phyloP scores from a whole-genome alignment of 129 eudicot genomes.

The Helianthus tuberosus region DNA sequence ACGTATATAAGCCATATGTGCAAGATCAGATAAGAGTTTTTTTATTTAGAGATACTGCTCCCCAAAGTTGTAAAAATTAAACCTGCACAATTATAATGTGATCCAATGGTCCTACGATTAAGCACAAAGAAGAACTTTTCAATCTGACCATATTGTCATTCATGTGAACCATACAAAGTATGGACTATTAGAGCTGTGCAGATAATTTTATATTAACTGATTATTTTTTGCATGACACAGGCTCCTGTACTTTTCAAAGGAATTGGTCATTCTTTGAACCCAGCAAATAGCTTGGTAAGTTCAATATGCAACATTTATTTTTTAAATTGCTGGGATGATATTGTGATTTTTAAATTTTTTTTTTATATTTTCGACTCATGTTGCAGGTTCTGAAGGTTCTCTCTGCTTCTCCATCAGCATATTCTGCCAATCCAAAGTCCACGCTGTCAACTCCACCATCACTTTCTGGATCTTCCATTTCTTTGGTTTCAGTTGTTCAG shows the following conservation, averaged over 20 bases:
- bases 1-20: background rate
- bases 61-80: background rate
- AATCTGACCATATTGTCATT: background rate
- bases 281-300: conserved; percentile 74
- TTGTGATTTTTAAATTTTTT: background rate
- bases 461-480: conserved; percentile 73
- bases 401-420: conserved; percentile 87
- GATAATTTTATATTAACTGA: conserved; percentile 1
- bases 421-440: conserved; percentile 81
- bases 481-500: conserved; percentile 94
- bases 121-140: background rate
- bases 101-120: background rate
- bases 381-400: conserved; percentile 82
- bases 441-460: conserved; percentile 82
- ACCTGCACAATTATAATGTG: background rate
- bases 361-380: background rate
- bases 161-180: background rate
- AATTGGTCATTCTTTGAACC: conserved; percentile 70
- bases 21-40: background rate
- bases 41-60: background rate
- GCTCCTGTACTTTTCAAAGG: conserved; percentile 89
- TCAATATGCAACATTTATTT: conserved; percentile 10
- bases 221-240: conserved; percentile 40
- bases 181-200: background rate
- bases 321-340: conserved; percentile 30